Evolutionary conservation across 108 stramenopile genomes (phyloP).

Genomic region (Cyclotella baltica): DNA sequence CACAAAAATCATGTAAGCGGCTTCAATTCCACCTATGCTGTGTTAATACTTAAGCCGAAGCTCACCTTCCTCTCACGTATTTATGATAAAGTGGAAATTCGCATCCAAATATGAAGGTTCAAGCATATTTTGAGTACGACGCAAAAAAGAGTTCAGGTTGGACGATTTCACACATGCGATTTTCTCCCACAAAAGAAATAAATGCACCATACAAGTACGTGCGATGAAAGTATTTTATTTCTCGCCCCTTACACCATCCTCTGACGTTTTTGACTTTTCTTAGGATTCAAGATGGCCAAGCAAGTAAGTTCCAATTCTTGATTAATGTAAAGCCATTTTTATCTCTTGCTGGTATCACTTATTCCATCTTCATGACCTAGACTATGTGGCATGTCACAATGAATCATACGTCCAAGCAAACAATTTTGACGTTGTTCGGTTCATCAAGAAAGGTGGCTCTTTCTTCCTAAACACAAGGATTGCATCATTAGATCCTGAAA

Average conservation of each 20-base stretch:
- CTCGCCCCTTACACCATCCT: conserved; percentile 1
- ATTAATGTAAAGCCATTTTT: too few species aligned
- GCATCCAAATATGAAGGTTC: conserved; percentile 58
- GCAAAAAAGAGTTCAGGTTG: conserved; percentile 69
- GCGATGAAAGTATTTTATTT: not conserved
- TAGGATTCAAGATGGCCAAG: conserved; percentile 58
- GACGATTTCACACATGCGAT: conserved; percentile 65
- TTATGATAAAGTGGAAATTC: conserved; percentile 40
- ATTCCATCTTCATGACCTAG: too few species aligned
- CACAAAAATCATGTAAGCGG: conserved; percentile 55
- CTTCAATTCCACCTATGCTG: not conserved
- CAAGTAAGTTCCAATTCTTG: too few species aligned
- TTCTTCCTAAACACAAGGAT: conserved; percentile 72
- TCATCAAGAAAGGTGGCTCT: conserved; percentile 54
- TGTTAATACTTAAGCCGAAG: not conserved
- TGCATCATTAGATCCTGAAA: conserved; percentile 52
- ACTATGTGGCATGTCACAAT: conserved; percentile 71
- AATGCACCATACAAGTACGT: conserved; percentile 44
- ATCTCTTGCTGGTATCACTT: too few species aligned
- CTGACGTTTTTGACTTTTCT: conserved; percentile 33
- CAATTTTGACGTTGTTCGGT: conserved; percentile 69
- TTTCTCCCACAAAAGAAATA: conserved; percentile 31
- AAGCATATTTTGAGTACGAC: conserved; percentile 77
- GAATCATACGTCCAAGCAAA: conserved; percentile 66
- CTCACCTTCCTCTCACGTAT: not conserved